phyloP scores from a whole-genome alignment of 2,329 filamentous ascomycete genomes.

The Pochonia chlamydosporia region DNA sequence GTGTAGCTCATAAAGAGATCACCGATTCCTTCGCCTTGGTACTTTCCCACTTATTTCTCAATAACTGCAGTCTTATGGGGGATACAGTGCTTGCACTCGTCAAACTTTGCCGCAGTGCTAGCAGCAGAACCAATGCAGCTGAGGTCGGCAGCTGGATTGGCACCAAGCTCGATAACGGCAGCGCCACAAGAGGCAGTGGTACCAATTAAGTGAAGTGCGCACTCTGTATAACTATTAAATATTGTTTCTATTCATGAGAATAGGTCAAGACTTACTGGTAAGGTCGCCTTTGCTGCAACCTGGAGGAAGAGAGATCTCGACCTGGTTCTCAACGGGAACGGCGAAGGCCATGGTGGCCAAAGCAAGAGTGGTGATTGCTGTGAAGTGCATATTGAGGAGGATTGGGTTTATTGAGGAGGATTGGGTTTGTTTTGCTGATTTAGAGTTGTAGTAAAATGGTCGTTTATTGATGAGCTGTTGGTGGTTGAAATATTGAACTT shows the following conservation, averaged over 20 bases:
- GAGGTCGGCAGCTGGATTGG: not conserved
- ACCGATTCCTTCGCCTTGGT: no score
- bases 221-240: no score
- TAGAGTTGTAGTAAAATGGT: no score
- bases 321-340: not conserved
- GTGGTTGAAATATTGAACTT: no score
- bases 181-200: not conserved
- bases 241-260: no score
- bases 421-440: not conserved
- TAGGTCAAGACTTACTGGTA: not conserved
- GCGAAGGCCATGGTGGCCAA: not conserved
- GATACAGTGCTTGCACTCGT: not conserved
- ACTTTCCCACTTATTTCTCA: no score
- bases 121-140: not conserved
- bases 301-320: not conserved
- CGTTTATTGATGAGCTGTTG: no score
- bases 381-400: not conserved
- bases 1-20: no score
- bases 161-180: not conserved
- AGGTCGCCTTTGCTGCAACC: not conserved
- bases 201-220: not conserved
- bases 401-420: not conserved
- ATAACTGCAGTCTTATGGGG: not conserved
- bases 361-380: not conserved
- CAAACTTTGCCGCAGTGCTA: not conserved